These are phyloP conservation scores for Rhizophora apiculata DNA, from an alignment of 345 rosid species.

Conservation along the genomic window DNA sequence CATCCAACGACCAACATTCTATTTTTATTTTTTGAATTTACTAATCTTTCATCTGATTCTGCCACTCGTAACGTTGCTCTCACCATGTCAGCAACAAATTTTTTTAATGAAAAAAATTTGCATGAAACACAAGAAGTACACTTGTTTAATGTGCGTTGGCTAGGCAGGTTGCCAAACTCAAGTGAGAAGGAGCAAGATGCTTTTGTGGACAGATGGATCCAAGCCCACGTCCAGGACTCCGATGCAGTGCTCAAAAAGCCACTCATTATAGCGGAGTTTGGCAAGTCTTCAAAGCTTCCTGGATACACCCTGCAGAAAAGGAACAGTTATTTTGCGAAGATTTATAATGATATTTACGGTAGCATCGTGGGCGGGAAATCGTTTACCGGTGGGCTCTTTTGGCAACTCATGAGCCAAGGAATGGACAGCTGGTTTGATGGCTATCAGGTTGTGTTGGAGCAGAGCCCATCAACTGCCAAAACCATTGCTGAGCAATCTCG, in stretches of 20 bases:
- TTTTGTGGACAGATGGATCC: conserved; percentile 54
- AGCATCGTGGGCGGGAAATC: conserved; percentile 46
- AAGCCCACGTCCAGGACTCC: conserved; percentile 47
- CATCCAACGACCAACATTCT: too few species aligned
- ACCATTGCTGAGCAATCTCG: conserved; percentile 55
- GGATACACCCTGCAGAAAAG: conserved; percentile 50
- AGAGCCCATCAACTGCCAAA: conserved; percentile 55
- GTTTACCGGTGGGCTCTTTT: conserved; percentile 59
- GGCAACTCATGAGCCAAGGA: conserved; percentile 58
- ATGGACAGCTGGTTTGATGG: conserved; percentile 52
- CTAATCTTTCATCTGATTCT: too few species aligned
- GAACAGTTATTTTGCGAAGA: conserved; percentile 40
- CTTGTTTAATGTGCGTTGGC: background rate
- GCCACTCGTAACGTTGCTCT: too few species aligned
- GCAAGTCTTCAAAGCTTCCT: conserved; percentile 43
- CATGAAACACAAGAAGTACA: too few species aligned
- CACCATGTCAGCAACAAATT: too few species aligned
- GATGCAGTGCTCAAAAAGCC: conserved; percentile 47
- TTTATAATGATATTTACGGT: conserved; percentile 43
- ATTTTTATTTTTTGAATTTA: too few species aligned
- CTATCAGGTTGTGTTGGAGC: conserved; percentile 50
- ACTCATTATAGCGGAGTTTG: conserved; percentile 56
- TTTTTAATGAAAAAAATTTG: too few species aligned
- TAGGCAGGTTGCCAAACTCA: conserved; percentile 46
- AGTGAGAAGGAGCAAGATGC: conserved; percentile 34